These are phyloP conservation scores for Echria macrotheca DNA, from an alignment of 495 filamentous ascomycete species.

Conservation along the genomic window DNA sequence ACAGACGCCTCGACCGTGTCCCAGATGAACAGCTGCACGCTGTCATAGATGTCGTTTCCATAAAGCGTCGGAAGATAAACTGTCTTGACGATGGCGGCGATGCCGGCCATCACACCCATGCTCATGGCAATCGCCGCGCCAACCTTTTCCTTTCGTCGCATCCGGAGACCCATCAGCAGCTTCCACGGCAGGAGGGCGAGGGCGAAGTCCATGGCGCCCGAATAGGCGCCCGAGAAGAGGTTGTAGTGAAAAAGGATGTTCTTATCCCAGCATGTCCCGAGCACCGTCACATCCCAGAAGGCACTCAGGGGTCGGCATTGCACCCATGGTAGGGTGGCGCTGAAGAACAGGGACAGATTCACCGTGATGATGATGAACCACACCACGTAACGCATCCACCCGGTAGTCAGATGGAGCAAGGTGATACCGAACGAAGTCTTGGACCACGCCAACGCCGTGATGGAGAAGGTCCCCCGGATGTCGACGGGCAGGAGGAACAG, in stretches of 20 bases:
- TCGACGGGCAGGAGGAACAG: conserved; percentile 11
- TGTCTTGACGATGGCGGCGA: conserved; percentile 24
- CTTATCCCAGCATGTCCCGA: conserved; percentile 30
- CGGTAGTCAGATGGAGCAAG: conserved; percentile 20
- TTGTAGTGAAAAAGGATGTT: conserved; percentile 11
- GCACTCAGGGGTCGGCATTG: conserved; percentile 32
- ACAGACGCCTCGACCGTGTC: conserved; percentile 19
- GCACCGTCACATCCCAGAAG: conserved; percentile 22
- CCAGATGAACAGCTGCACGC: conserved; percentile 16
- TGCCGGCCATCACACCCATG: conserved; percentile 28
- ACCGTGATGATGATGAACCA: conserved; percentile 30
- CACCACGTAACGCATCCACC: conserved; percentile 18
- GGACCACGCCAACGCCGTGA: conserved; percentile 10
- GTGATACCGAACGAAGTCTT: conserved; percentile 35
- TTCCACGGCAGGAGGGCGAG: conserved; percentile 34
- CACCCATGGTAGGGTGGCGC: conserved; percentile 34
- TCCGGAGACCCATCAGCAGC: conserved; percentile 28
- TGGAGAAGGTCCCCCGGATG: conserved; percentile 13
- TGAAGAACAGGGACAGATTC: conserved; percentile 32
- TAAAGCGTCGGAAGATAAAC: conserved; percentile 4
- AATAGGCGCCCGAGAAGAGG: conserved; percentile 18
- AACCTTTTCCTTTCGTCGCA: conserved; percentile 31
- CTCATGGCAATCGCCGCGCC: conserved; percentile 35
- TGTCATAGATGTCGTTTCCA: conserved; percentile 2
- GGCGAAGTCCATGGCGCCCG: conserved; percentile 27